Percentiles rank a stretch among this genome's conserved stretches.
Evolutionary conservation across 2,329 filamentous ascomycete species (phyloP).

Genomic region (Arthrobotrys sinensis): DNA sequence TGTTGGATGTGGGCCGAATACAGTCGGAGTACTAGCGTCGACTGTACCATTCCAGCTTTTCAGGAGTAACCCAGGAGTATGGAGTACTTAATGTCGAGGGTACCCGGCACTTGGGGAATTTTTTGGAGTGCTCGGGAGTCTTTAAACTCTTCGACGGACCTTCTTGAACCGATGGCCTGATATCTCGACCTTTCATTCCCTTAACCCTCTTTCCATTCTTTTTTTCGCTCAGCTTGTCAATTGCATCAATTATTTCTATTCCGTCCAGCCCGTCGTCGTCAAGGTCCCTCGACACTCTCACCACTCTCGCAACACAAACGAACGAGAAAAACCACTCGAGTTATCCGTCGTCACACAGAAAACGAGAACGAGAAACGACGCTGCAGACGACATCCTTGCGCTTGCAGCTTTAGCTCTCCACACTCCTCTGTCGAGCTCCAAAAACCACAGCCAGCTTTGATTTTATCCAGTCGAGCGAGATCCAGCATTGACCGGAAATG

Average conservation of each 20-base stretch:
- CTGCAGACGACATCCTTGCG: slow-evolving; percentile 32
- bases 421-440: slow-evolving; percentile 30
- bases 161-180: slow-evolving; percentile 29
- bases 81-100: slow-evolving; percentile 36
- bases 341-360: slow-evolving; percentile 39
- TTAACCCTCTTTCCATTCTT: slow-evolving; percentile 1
- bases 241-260: not conserved
- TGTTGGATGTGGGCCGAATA: slow-evolving; percentile 26
- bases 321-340: slow-evolving; percentile 27
- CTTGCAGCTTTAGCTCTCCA: slow-evolving; percentile 52
- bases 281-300: slow-evolving; percentile 9
- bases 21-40: slow-evolving; percentile 30
- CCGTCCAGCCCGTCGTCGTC: not conserved
- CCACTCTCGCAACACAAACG: slow-evolving; percentile 46
- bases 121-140: slow-evolving; percentile 22
- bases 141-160: slow-evolving; percentile 28
- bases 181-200: slow-evolving; percentile 14
- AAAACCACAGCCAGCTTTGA: slow-evolving; percentile 14
- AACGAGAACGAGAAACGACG: slow-evolving; percentile 23
- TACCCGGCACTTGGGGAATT: slow-evolving; percentile 11
- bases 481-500: slow-evolving; percentile 31
- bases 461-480: slow-evolving; percentile 45
- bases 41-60: slow-evolving; percentile 26
- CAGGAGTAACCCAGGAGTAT: slow-evolving; percentile 27
- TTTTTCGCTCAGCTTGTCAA: not conserved